Evolutionary conservation across 768 basidiomycete species (phyloP).

Genomic region (Auricularia sp.): DNA sequence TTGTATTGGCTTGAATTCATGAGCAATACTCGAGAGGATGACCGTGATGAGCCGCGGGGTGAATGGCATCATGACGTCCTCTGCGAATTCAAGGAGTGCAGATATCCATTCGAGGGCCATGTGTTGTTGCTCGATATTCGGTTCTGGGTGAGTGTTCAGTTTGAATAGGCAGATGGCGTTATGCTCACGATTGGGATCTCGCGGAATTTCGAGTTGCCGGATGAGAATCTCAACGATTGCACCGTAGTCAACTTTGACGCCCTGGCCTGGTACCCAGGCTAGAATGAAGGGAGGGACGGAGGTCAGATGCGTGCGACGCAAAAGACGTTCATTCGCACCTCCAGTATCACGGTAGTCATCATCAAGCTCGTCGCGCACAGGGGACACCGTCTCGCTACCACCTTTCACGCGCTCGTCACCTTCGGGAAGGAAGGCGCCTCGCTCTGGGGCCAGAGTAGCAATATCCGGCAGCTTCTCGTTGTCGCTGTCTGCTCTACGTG

Average conservation of each 20-base stretch:
- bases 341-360: conserved; percentile 53
- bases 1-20: conserved; percentile 83
- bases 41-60: conserved; percentile 88
- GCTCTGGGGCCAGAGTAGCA: conserved; percentile 47
- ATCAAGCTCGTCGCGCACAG: conserved; percentile 34
- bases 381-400: conserved; percentile 27
- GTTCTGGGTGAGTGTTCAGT: conserved; percentile 27
- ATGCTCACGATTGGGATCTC: conserved; percentile 26
- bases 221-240: conserved; percentile 91
- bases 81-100: conserved; percentile 78
- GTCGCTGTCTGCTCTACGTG: conserved; percentile 31
- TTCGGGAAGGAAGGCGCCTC: conserved; percentile 27
- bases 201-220: conserved; percentile 72
- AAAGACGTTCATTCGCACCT: conserved; percentile 16
- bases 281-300: no score
- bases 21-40: conserved; percentile 89
- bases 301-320: no score
- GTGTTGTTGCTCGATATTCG: conserved; percentile 90
- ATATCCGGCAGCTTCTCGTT: conserved; percentile 52
- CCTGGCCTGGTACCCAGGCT: conserved; percentile 89
- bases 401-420: conserved; percentile 37
- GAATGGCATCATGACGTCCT: conserved; percentile 89
- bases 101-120: conserved; percentile 91
- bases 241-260: conserved; percentile 81
- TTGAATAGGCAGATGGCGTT: neutral